These are phyloP conservation scores for Posidonia oceanica DNA, from an alignment of 116 monocot genomes.

Conservation along the genomic window DNA sequence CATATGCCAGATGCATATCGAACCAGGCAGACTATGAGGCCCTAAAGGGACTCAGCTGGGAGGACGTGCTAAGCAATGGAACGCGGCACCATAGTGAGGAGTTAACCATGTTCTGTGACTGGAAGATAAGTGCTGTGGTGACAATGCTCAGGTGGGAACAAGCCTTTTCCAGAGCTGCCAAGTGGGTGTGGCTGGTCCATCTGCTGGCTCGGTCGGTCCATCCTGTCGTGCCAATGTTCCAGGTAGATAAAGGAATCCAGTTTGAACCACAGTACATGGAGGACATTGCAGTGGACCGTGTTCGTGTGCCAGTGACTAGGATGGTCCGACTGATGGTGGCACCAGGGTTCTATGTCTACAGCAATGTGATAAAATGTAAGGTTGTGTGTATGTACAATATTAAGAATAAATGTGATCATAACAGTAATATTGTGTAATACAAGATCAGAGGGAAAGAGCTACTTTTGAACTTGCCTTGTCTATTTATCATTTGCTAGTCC, in stretches of 20 bases:
- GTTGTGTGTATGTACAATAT: slow-evolving; percentile 25
- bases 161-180: slow-evolving; percentile 75
- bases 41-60: slow-evolving; percentile 53
- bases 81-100: slow-evolving; percentile 59
- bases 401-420: too few species aligned
- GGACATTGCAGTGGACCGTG: slow-evolving; percentile 21
- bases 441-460: too few species aligned
- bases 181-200: slow-evolving; percentile 59
- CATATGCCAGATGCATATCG: slow-evolving; percentile 27
- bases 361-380: slow-evolving; percentile 61
- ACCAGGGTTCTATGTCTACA: slow-evolving; percentile 72
- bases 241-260: slow-evolving; percentile 33
- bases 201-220: slow-evolving; percentile 53
- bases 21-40: slow-evolving; percentile 29
- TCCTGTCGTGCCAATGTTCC: slow-evolving; percentile 37
- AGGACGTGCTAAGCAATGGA: slow-evolving; percentile 60
- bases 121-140: slow-evolving; percentile 62
- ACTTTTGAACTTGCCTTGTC: too few species aligned
- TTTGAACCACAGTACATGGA: slow-evolving; percentile 70
- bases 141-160: slow-evolving; percentile 36
- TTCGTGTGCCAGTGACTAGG: background rate
- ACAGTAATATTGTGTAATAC: too few species aligned
- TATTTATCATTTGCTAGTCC: too few species aligned
- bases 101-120: slow-evolving; percentile 77
- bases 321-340: slow-evolving; percentile 63